Conservation (phyloP, 1,284 basidiomycete species). For the Kalmanozyma brasiliensis region DNA sequence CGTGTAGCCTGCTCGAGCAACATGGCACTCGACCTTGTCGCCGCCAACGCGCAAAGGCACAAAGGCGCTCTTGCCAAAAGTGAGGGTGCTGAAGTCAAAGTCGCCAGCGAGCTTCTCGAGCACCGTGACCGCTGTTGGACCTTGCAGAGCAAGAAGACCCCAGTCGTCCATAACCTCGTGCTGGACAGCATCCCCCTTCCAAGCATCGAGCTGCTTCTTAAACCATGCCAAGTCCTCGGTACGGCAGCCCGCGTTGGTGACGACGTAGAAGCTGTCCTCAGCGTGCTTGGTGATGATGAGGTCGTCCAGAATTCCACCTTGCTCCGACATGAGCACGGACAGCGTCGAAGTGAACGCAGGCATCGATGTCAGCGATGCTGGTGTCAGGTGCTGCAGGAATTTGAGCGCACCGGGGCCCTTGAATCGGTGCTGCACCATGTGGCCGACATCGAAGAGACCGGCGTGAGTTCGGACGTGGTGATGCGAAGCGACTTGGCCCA, state of each 20-base stretch:
- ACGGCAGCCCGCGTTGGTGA: constrained; percentile 92
- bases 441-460: constrained; percentile 95
- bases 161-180: constrained; percentile 84
- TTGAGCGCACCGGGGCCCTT: constrained; percentile 69
- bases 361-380: constrained; percentile 75
- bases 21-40: constrained; percentile 73
- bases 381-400: constrained; percentile 83
- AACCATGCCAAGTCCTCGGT: constrained; percentile 86
- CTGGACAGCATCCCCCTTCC: constrained; percentile 74
- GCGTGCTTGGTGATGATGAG: constrained; percentile 71
- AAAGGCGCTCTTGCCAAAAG: constrained; percentile 64
- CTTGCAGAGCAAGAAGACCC: constrained; percentile 92
- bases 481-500: constrained; percentile 81
- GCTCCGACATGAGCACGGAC: constrained; percentile 86
- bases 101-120: constrained; percentile 73
- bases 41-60: constrained; percentile 71
- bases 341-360: constrained; percentile 77
- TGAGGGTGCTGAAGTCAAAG: constrained; percentile 73
- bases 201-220: constrained; percentile 72
- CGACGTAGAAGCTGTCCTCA: constrained; percentile 81
- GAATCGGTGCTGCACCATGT: constrained; percentile 78
- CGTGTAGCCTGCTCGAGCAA: constrained; percentile 96
- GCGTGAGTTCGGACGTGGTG: constrained; percentile 84
- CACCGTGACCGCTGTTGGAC: constrained; percentile 83
- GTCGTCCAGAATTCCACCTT: constrained; percentile 96